Conservation (phyloP, 1,284 basidiomycete genomes). For the Termitomyces sp. region DNA sequence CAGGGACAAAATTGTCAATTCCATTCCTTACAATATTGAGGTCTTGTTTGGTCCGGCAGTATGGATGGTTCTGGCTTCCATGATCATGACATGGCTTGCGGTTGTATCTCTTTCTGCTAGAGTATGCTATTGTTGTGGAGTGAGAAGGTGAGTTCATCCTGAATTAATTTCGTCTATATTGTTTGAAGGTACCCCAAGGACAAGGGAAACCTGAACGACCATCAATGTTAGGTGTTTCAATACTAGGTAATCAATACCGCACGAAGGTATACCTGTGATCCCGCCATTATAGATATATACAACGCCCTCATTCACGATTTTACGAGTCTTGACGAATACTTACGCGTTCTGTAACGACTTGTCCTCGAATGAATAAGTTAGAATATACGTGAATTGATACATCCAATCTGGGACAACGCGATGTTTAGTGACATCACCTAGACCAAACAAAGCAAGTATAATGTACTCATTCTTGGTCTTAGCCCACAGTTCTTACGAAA, state of each 20-base stretch:
- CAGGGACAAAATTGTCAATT: conserved; percentile 34
- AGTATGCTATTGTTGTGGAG: conserved; percentile 65
- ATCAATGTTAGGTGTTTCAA: neutral
- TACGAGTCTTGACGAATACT: conserved; percentile 1
- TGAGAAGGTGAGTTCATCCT: conserved; percentile 30
- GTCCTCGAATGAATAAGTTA: neutral
- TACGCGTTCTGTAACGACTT: neutral
- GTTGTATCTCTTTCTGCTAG: conserved; percentile 56
- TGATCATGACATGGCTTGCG: conserved; percentile 52
- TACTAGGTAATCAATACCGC: neutral
- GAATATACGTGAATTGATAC: neutral
- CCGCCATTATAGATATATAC: neutral
- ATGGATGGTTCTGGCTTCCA: conserved; percentile 61
- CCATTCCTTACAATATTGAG: conserved; percentile 39
- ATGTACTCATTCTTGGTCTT: neutral
- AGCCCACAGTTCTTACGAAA: conserved; percentile 19
- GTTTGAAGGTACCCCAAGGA: neutral
- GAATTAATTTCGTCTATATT: neutral
- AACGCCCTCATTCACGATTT: neutral
- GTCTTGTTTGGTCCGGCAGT: conserved; percentile 61
- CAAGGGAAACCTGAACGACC: neutral
- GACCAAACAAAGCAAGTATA: conserved; percentile 5
- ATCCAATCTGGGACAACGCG: conserved; percentile 6
- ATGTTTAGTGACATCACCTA: conserved; percentile 2
- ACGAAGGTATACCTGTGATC: neutral